phyloP scores from a whole-genome alignment of 371 early-diverging fungal species.

The Quaeritorhiza haematococci region DNA sequence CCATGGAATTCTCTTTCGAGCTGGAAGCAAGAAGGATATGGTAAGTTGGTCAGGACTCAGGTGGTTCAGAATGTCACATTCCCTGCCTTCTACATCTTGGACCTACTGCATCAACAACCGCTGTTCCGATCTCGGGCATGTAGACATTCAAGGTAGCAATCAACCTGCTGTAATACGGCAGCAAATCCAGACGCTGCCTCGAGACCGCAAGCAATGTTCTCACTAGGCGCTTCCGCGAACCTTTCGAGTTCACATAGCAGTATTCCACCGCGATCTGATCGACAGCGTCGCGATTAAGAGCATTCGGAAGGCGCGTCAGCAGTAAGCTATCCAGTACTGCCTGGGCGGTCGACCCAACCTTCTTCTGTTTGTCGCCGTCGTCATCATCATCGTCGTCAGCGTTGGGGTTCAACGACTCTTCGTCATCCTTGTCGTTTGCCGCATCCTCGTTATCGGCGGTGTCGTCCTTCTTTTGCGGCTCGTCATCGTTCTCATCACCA shows the following conservation, averaged over 20 bases:
- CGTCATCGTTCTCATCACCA: constrained; percentile 5
- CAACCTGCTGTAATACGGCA: constrained; percentile 88
- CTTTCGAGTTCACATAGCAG: constrained; percentile 81
- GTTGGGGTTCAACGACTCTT: constrained; percentile 17
- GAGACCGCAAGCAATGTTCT: constrained; percentile 70
- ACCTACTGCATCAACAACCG: constrained; percentile 54
- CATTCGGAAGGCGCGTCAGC: constrained; percentile 67
- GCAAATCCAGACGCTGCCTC: constrained; percentile 71
- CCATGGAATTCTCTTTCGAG: constrained; percentile 73
- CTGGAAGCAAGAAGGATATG: constrained; percentile 23
- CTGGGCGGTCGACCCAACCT: constrained; percentile 16
- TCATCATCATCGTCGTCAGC: constrained; percentile 34
- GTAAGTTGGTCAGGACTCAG: neutral
- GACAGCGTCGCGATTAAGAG: constrained; percentile 73
- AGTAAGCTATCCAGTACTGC: constrained; percentile 51
- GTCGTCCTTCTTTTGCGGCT: neutral
- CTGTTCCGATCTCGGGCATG: constrained; percentile 77
- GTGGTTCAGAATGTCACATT: too few relatives aligned
- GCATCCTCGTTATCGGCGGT: constrained; percentile 7
- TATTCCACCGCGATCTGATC: constrained; percentile 91
- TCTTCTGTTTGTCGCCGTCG: constrained; percentile 25
- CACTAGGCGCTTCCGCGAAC: constrained; percentile 68
- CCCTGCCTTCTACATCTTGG: neutral
- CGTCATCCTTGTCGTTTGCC: constrained; percentile 21
- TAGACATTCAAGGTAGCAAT: constrained; percentile 81